Percentiles rank a stretch among this genome's conserved stretches.
phyloP scores from a whole-genome alignment of 768 basidiomycete genomes.

The Mrakia hoshinonis region DNA sequence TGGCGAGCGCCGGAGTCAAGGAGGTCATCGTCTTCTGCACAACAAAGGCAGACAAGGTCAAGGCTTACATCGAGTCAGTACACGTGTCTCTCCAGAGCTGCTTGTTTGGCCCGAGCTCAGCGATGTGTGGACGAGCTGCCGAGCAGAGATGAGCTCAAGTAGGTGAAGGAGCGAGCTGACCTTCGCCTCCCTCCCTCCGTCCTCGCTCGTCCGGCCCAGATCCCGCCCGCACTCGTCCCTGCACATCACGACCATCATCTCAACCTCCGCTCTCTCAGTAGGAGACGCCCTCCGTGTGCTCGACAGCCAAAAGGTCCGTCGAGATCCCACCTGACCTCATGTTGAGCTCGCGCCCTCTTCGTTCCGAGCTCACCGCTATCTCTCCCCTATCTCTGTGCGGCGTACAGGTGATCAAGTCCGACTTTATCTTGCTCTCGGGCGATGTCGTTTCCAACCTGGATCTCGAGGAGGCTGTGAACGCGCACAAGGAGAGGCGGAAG shows the following conservation, averaged over 20 bases:
- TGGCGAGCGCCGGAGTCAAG: conserved; percentile 88
- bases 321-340: neutral
- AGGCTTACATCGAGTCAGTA: conserved; percentile 65
- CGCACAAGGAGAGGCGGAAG: conserved; percentile 77
- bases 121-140: neutral
- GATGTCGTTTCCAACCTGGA: conserved; percentile 77
- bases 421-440: conserved; percentile 41
- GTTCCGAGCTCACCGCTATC: neutral
- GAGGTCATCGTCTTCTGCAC: conserved; percentile 93
- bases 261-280: conserved; percentile 46
- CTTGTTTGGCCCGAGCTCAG: neutral
- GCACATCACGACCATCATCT: conserved; percentile 75
- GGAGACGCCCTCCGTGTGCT: conserved; percentile 42
- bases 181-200: conserved; percentile 3
- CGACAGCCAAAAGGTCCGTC: conserved; percentile 29
- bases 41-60: conserved; percentile 78
- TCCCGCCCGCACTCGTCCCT: conserved; percentile 60
- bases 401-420: conserved; percentile 40
- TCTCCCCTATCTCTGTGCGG: neutral
- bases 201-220: conserved; percentile 19
- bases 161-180: neutral
- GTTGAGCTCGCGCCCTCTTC: neutral
- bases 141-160: neutral
- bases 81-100: neutral
- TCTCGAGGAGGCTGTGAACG: conserved; percentile 78